These are phyloP conservation scores for Lasiosphaeria ovina DNA, from an alignment of 495 filamentous ascomycete genomes.

Conservation along the genomic window DNA sequence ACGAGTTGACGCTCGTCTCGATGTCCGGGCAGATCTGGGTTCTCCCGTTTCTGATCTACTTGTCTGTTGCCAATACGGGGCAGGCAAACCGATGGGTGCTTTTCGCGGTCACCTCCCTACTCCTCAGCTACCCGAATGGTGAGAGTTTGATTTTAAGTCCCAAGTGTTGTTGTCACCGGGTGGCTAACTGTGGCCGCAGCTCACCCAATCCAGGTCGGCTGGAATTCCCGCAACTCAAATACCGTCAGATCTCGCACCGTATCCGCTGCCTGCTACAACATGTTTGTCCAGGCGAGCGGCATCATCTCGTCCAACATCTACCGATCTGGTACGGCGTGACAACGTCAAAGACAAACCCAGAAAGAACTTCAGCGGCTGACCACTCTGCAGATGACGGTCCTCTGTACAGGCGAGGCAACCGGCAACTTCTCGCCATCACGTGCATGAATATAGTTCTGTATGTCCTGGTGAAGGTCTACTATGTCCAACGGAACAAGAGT, in stretches of 20 bases:
- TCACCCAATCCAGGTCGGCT: conserved; percentile 64
- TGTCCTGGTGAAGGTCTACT: conserved; percentile 58
- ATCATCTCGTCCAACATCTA: conserved; percentile 67
- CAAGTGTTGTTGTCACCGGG: not conserved
- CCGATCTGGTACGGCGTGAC: conserved; percentile 35
- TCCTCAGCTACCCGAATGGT: conserved; percentile 59
- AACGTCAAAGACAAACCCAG: conserved; percentile 47
- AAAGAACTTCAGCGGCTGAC: not conserved
- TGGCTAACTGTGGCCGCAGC: conserved; percentile 16
- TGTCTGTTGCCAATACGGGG: conserved; percentile 46
- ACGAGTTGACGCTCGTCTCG: conserved; percentile 49
- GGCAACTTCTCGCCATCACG: conserved; percentile 56
- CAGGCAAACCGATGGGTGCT: conserved; percentile 52
- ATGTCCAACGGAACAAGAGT: conserved; percentile 55
- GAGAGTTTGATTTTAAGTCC: conserved; percentile 16
- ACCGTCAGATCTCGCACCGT: conserved; percentile 56
- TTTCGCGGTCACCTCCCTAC: conserved; percentile 55
- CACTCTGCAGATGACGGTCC: conserved; percentile 51
- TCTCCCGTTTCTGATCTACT: conserved; percentile 56
- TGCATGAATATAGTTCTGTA: conserved; percentile 58
- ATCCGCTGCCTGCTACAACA: conserved; percentile 60
- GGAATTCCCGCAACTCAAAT: conserved; percentile 61
- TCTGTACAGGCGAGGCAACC: conserved; percentile 61
- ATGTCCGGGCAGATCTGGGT: conserved; percentile 52
- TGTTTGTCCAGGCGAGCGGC: conserved; percentile 63